Percentiles rank a stretch among this genome's conserved stretches.
These are phyloP conservation scores for Iberis pinnata DNA, from an alignment of 345 rosid species.

Conservation along the genomic window DNA sequence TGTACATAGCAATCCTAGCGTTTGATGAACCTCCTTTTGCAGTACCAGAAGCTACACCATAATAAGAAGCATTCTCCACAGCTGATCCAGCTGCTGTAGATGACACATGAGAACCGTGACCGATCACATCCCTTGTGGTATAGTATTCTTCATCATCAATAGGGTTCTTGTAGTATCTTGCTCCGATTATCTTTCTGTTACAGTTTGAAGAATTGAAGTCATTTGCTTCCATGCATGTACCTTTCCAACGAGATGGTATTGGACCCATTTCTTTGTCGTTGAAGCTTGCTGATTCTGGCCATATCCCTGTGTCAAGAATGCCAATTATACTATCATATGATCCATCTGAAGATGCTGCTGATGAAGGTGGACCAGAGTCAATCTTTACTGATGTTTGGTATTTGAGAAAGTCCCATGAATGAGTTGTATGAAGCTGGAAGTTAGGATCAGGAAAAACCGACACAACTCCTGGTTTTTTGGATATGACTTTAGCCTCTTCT, in stretches of 20 bases:
- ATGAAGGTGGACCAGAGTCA: conserved; percentile 39
- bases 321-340: conserved; percentile 56
- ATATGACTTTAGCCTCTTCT: conserved; percentile 51
- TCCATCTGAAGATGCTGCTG: conserved; percentile 28
- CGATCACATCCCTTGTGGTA: conserved; percentile 55
- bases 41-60: conserved; percentile 63
- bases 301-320: conserved; percentile 68
- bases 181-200: conserved; percentile 84
- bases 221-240: conserved; percentile 46
- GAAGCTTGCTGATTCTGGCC: conserved; percentile 88
- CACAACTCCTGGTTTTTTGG: conserved; percentile 52
- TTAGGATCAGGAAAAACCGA: conserved; percentile 65
- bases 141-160: conserved; percentile 27
- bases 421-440: conserved; percentile 73
- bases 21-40: conserved; percentile 69
- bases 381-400: conserved; percentile 45
- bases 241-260: conserved; percentile 64
- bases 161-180: conserved; percentile 47
- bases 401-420: conserved; percentile 88
- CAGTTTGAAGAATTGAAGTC: conserved; percentile 50
- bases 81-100: conserved; percentile 61
- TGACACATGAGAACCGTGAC: conserved; percentile 80
- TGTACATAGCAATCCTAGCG: conserved; percentile 65
- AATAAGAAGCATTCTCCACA: conserved; percentile 57
- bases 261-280: conserved; percentile 53